phyloP scores from a whole-genome alignment of 2,329 filamentous ascomycete genomes.

The Calonectria crousiana region DNA sequence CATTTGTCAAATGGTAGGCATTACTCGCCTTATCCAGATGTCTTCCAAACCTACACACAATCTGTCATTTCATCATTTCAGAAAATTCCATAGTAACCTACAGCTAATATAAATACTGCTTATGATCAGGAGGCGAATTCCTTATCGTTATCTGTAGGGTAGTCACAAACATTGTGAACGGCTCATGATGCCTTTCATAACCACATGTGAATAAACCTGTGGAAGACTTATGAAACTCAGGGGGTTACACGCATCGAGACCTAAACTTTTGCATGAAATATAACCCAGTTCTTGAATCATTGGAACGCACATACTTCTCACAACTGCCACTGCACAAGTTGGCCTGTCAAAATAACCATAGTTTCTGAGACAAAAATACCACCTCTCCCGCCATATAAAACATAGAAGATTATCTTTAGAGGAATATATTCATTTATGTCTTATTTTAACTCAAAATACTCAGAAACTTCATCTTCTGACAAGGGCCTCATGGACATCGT shows the following conservation, averaged over 20 bases:
- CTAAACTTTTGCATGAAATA: too few species aligned
- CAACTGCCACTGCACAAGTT: too few species aligned
- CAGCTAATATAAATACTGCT: not conserved
- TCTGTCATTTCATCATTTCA: not conserved
- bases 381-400: too few species aligned
- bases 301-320: too few species aligned
- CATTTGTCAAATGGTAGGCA: not conserved
- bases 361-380: too few species aligned
- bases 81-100: not conserved
- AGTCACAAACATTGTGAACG: not conserved
- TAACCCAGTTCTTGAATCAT: too few species aligned
- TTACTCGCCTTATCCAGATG: not conserved
- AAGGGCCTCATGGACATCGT: not conserved
- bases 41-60: not conserved
- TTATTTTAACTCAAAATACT: too few species aligned
- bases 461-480: too few species aligned
- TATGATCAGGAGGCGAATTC: not conserved
- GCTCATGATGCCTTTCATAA: not conserved
- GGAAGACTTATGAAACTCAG: not conserved
- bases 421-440: too few species aligned
- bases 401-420: too few species aligned
- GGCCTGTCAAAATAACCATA: too few species aligned
- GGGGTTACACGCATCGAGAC: too few species aligned
- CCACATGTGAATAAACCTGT: accelerated
- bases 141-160: not conserved